Conservation (phyloP, 2,329 filamentous ascomycete genomes). For the Amylocarpus encephaloides region DNA sequence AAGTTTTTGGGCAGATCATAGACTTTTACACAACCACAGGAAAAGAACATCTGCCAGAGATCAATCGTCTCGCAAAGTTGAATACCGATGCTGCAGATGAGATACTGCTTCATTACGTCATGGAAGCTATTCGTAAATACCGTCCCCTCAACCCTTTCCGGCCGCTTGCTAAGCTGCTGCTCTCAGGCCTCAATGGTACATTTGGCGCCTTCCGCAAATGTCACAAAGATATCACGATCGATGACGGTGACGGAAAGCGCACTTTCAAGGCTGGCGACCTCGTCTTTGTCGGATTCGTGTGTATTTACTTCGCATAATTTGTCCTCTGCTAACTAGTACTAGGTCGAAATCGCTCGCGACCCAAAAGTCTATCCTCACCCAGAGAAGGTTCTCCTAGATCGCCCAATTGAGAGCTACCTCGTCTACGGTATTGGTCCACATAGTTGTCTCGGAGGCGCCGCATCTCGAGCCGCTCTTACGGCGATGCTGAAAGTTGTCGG, state of each 20-base stretch:
- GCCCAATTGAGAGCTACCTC: neutral
- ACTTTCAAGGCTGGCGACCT: neutral
- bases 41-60: constrained; percentile 50
- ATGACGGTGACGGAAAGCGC: neutral
- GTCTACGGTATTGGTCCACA: neutral
- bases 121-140: constrained; percentile 43
- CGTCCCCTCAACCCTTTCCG: neutral
- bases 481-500: neutral
- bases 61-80: constrained; percentile 51
- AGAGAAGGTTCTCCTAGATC: neutral
- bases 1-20: constrained; percentile 64
- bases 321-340: neutral
- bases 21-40: constrained; percentile 61
- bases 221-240: neutral
- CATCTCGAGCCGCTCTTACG: neutral
- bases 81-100: constrained; percentile 51
- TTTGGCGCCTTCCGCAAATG: constrained; percentile 51
- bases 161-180: neutral
- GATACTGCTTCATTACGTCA: constrained; percentile 58
- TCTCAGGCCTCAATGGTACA: constrained; percentile 47
- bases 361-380: neutral
- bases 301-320: neutral
- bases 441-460: neutral
- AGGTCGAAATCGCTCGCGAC: neutral
- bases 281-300: neutral